Conservation (phyloP, 2,329 filamentous ascomycete species). For the Teratosphaeria viscida region DNA sequence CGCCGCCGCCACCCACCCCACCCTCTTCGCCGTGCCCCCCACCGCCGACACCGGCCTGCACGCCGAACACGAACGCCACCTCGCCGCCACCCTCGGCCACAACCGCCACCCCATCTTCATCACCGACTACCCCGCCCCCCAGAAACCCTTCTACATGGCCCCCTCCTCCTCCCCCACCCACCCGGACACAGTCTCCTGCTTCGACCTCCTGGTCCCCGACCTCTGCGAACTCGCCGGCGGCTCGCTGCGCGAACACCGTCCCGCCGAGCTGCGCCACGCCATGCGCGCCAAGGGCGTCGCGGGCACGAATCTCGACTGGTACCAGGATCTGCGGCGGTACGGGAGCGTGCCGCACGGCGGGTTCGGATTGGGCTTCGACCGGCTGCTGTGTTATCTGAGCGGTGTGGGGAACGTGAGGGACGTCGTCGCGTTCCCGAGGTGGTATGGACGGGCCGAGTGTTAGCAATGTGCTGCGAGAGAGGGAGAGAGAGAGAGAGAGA, state of each 20-base stretch:
- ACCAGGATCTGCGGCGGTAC: conserved; percentile 76
- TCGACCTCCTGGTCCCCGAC: conserved; percentile 78
- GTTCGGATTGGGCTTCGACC: conserved; percentile 83
- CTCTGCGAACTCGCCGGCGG: conserved; percentile 81
- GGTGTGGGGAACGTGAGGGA: conserved; percentile 77
- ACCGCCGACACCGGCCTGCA: conserved; percentile 66
- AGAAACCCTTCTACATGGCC: conserved; percentile 90
- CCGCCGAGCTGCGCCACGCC: conserved; percentile 54
- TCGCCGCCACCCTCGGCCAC: conserved; percentile 55
- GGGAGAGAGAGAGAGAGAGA: background rate
- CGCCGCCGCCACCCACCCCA: conserved; percentile 29
- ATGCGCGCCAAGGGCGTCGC: conserved; percentile 60
- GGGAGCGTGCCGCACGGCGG: conserved; percentile 87
- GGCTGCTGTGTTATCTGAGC: conserved; percentile 71
- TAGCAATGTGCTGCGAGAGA: conserved; percentile 6
- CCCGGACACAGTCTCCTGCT: conserved; percentile 64
- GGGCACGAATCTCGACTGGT: conserved; percentile 57
- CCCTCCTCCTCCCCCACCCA: conserved; percentile 32
- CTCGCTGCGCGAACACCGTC: conserved; percentile 76
- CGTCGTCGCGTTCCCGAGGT: conserved; percentile 75
- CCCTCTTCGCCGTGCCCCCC: conserved; percentile 56
- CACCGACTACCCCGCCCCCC: conserved; percentile 76
- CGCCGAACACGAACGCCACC: conserved; percentile 83
- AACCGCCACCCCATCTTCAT: conserved; percentile 68
- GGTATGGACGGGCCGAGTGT: conserved; percentile 38